phyloP scores from a whole-genome alignment of 2,329 filamentous ascomycete genomes.

The Trichoderma harzianum region DNA sequence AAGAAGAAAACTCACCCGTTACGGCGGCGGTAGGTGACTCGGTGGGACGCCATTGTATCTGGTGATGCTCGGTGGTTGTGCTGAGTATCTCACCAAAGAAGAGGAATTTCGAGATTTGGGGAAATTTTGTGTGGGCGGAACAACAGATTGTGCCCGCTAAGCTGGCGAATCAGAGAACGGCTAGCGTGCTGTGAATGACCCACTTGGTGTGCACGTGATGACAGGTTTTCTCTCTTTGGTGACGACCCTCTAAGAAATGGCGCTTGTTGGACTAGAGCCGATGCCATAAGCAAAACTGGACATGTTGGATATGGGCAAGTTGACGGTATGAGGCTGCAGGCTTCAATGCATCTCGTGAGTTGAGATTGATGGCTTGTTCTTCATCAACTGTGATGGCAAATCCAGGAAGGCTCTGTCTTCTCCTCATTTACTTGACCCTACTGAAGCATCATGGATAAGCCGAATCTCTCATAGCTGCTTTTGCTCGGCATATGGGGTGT shows the following conservation, averaged over 20 bases:
- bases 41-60: slow-evolving; percentile 57
- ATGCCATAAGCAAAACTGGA: not conserved
- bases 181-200: not conserved
- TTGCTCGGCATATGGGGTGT: not conserved
- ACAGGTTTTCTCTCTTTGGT: not conserved
- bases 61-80: slow-evolving; percentile 38
- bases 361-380: not conserved
- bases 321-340: not conserved
- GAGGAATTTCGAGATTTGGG: slow-evolving; percentile 42
- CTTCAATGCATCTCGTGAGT: not conserved
- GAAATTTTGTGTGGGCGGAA: slow-evolving; percentile 43
- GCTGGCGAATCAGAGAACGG: slow-evolving; percentile 34
- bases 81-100: slow-evolving; percentile 36
- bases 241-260: not conserved
- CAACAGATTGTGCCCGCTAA: slow-evolving; percentile 37
- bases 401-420: rapidly evolving
- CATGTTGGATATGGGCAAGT: not conserved
- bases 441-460: not conserved
- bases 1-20: slow-evolving; percentile 65
- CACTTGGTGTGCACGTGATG: slow-evolving; percentile 11
- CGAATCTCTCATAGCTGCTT: not conserved
- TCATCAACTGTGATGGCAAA: not conserved
- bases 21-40: slow-evolving; percentile 70
- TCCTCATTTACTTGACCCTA: not conserved
- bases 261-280: not conserved